Percentiles rank a stretch among this genome's conserved stretches.
Conservation (phyloP, 176 grass and related monocot species). For the Lolium perenne region DNA sequence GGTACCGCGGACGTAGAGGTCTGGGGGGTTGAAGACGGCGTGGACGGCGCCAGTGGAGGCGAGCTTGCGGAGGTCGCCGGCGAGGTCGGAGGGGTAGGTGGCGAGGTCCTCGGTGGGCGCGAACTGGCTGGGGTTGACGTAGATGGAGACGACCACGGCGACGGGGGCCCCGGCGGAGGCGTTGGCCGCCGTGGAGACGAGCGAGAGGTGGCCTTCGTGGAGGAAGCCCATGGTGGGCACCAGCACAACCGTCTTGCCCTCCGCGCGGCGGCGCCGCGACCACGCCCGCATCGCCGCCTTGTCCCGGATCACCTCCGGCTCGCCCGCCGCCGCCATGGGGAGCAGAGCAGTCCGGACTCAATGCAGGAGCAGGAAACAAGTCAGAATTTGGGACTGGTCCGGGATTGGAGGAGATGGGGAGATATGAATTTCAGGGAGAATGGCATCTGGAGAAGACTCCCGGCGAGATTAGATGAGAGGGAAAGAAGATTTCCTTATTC, state of each 20-base stretch:
- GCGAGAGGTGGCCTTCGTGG: constrained; percentile 87
- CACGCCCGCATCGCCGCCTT: constrained; percentile 72
- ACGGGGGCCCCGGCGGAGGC: constrained; percentile 46
- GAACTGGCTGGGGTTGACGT: constrained; percentile 90
- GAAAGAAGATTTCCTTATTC: neutral
- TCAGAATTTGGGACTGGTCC: neutral
- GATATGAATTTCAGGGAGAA: neutral
- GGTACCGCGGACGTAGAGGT: constrained; percentile 63
- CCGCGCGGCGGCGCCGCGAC: constrained; percentile 59
- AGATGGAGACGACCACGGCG: constrained; percentile 77
- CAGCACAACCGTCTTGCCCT: constrained; percentile 64
- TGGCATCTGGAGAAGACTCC: neutral
- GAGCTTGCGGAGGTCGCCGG: constrained; percentile 78
- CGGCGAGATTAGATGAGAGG: neutral
- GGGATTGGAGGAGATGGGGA: neutral
- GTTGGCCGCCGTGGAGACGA: constrained; percentile 53
- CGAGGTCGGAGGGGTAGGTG: constrained; percentile 73
- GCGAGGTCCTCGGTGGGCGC: constrained; percentile 76
- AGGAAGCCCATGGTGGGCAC: constrained; percentile 98
- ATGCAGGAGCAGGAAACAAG: neutral
- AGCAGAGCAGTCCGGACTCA: neutral
- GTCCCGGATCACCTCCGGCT: constrained; percentile 80
- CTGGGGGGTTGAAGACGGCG: constrained; percentile 66
- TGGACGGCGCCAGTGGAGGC: constrained; percentile 54
- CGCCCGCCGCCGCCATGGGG: constrained; percentile 39